Evolutionary conservation across 441 rosid genomes (phyloP).

Genomic region (Capsella rubella): DNA sequence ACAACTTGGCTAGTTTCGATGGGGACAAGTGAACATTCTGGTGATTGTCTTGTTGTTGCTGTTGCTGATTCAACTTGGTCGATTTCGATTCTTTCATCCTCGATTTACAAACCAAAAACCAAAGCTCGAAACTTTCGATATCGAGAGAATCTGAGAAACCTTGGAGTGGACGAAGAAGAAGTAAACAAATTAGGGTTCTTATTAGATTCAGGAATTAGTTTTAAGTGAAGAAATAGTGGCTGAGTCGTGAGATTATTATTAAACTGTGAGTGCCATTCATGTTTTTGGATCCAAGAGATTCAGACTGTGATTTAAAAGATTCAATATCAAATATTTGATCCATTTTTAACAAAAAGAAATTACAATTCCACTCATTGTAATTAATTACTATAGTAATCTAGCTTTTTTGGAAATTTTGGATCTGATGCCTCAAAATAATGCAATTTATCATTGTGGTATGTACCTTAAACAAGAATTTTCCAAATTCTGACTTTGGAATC

Average conservation of each 20-base stretch:
- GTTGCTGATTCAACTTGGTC: conserved; percentile 56
- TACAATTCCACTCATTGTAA: background rate
- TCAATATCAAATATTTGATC: background rate
- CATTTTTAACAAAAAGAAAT: background rate
- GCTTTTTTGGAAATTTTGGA: conserved; percentile 9
- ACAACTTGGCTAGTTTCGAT: conserved; percentile 69
- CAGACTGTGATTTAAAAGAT: background rate
- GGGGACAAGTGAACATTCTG: conserved; percentile 63
- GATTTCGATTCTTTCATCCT: conserved; percentile 80
- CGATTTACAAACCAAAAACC: conserved; percentile 7
- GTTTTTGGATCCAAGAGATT: background rate
- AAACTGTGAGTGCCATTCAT: conserved; percentile 13
- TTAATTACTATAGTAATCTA: background rate
- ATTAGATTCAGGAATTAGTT: background rate
- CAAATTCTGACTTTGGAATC: background rate
- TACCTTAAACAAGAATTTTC: no score
- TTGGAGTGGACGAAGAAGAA: conserved; percentile 1
- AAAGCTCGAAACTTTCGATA: conserved; percentile 9
- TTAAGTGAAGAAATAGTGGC: conserved; percentile 2
- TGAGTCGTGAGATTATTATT: conserved; percentile 25
- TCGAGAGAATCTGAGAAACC: conserved; percentile 25
- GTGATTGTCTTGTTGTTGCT: conserved; percentile 49
- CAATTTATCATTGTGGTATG: background rate
- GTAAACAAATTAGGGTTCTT: background rate
- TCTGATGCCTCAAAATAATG: conserved; percentile 16